Conservation (phyloP, 2,329 filamentous ascomycete species). For the Catunica adiposa region DNA sequence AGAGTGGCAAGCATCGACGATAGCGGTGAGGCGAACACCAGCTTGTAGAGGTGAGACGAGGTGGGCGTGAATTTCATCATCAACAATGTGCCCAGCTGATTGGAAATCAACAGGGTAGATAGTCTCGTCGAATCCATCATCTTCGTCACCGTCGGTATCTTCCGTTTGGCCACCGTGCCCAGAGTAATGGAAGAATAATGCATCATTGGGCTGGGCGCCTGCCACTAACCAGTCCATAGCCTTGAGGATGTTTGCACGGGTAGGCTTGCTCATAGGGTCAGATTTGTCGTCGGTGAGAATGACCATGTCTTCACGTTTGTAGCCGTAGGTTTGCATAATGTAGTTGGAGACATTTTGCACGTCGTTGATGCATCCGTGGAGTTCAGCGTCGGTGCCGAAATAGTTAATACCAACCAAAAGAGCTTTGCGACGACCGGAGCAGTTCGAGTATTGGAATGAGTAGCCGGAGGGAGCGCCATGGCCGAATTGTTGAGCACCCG, state of each 20-base stretch:
- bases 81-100: conserved; percentile 53
- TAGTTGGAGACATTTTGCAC: conserved; percentile 61
- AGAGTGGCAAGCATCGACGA: conserved; percentile 70
- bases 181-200: conserved; percentile 63
- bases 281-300: conserved; percentile 59
- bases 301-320: conserved; percentile 67
- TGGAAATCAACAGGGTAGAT: conserved; percentile 65
- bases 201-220: conserved; percentile 55
- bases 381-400: conserved; percentile 53
- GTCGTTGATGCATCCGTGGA: conserved; percentile 67
- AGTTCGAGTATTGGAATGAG: conserved; percentile 61
- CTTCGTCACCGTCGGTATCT: conserved; percentile 58
- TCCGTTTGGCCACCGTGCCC: conserved; percentile 62
- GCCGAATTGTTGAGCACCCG: conserved; percentile 40
- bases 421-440: conserved; percentile 56
- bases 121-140: conserved; percentile 62
- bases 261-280: conserved; percentile 52
- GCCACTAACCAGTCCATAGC: conserved; percentile 64
- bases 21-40: conserved; percentile 70
- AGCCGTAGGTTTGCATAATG: conserved; percentile 49
- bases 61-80: conserved; percentile 62
- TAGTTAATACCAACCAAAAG: conserved; percentile 71
- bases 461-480: conserved; percentile 52
- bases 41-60: conserved; percentile 62
- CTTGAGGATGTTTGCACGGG: conserved; percentile 57